Evolutionary conservation across 23 red algal genomes (phyloP), one percentile per base, ranked within the genome.

Genomic region (Gracilaria gracilis): DNA sequence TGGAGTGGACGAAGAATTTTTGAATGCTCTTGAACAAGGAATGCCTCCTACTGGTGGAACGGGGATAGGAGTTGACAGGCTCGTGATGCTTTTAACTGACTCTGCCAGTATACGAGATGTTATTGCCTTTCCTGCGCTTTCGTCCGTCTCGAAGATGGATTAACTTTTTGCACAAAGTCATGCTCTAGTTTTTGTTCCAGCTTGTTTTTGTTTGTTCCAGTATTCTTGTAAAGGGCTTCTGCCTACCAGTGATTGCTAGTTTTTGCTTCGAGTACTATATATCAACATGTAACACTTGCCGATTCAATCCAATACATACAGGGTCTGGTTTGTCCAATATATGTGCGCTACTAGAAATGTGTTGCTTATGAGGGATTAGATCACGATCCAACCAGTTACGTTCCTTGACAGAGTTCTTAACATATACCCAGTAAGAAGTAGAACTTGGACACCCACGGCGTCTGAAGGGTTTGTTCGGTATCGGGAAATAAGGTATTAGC

Each of bases 1-100:
- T 66, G 97, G 89, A 13, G 91, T 92, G 25, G 97, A 99, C 57
- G 97, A 99, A 74, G 97, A 99, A 58, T 99, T 99, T 78, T 95
- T 95, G 74, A 83, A 35, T 29, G 97, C 97, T 16, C 82, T 99
- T 4, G 97, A 99, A 64, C 89, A 96, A 44, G 97, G 88, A 17
- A 75, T 99, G 54, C 97, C 97, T 28, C 97, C 97, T 0, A 99
- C 97, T 2, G 97, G 88, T 14, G 97, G 97, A 11, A 88, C 78
- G 31, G 97, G 97, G 55, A 99, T 99, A 66, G 97, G 97, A 25
- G 92, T 99, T 49, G 97, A 99, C 81, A 64, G 97, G 27, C 86
- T 99, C 32, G 97, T 95, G 11, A 99, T 99, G 97, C 65, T 99
- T 57, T 48, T 99, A 31, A 96, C 97, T 15, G 75, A 96, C 54